phyloP scores from a whole-genome alignment of 192 early-diverging fungal species.

The Backusella australiensis region DNA sequence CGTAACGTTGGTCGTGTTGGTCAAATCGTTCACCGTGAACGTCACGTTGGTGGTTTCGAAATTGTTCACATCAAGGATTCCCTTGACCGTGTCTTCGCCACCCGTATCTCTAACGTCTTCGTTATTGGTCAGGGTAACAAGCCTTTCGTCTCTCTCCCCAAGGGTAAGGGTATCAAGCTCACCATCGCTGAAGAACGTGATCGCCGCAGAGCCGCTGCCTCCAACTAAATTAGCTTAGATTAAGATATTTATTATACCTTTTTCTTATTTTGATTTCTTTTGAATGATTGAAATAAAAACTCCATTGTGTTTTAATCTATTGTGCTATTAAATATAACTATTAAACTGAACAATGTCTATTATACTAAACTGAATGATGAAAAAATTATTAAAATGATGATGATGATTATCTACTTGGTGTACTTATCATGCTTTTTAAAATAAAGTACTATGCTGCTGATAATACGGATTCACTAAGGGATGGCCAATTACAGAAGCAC shows the following conservation, averaged over 20 bases:
- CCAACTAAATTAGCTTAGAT: neutral
- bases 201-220: slow-evolving; percentile 49
- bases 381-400: too few species aligned
- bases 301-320: neutral
- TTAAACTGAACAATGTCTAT: too few species aligned
- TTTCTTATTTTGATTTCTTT: neutral
- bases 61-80: slow-evolving; percentile 99
- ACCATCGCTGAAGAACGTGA: slow-evolving; percentile 99
- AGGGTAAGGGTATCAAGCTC: slow-evolving; percentile 98
- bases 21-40: slow-evolving; percentile 94
- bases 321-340: neutral
- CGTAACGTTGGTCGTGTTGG: slow-evolving; percentile 99
- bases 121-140: slow-evolving; percentile 84
- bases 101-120: slow-evolving; percentile 95
- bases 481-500: too few species aligned
- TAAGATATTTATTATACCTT: slow-evolving; percentile 1
- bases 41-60: slow-evolving; percentile 97
- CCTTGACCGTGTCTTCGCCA: slow-evolving; percentile 93
- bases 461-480: too few species aligned
- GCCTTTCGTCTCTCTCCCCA: slow-evolving; percentile 96
- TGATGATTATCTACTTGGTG: too few species aligned
- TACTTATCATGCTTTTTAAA: too few species aligned
- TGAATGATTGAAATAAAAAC: slow-evolving; percentile 5
- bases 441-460: too few species aligned
- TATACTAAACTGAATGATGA: too few species aligned